Conservation (phyloP, 2,329 filamentous ascomycete species). For the Coccinonectria pachysandricola region DNA sequence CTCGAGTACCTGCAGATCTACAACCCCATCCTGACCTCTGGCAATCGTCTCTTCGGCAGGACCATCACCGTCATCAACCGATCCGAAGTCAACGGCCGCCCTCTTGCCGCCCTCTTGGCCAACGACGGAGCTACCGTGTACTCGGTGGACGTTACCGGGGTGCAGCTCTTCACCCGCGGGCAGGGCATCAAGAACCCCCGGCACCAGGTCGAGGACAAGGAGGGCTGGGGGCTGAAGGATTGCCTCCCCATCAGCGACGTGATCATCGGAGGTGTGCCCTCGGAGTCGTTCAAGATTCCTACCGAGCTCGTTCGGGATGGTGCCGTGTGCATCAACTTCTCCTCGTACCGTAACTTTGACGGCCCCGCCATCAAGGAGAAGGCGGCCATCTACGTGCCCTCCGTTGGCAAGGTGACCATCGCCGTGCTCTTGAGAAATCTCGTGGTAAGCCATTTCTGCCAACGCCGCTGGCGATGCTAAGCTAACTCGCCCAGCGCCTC, state of each 20-base stretch:
- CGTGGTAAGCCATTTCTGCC: slow-evolving; percentile 48
- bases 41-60: slow-evolving; percentile 85
- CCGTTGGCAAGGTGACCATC: slow-evolving; percentile 96
- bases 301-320: slow-evolving; percentile 75
- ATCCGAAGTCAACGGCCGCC: slow-evolving; percentile 88
- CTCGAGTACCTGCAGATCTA: slow-evolving; percentile 93
- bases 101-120: slow-evolving; percentile 81
- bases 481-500: slow-evolving; percentile 32
- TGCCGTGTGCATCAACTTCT: slow-evolving; percentile 98
- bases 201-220: slow-evolving; percentile 79
- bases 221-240: slow-evolving; percentile 68
- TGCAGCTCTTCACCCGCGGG: slow-evolving; percentile 86
- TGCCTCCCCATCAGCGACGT: slow-evolving; percentile 85
- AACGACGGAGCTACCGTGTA: slow-evolving; percentile 96
- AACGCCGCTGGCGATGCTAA: too few species aligned
- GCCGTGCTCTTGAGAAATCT: slow-evolving; percentile 82
- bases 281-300: slow-evolving; percentile 82
- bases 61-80: slow-evolving; percentile 95
- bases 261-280: slow-evolving; percentile 85
- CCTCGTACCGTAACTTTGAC: slow-evolving; percentile 88
- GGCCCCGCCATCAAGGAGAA: slow-evolving; percentile 81
- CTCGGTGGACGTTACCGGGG: slow-evolving; percentile 83
- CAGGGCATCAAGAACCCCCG: slow-evolving; percentile 74
- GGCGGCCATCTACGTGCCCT: slow-evolving; percentile 92
- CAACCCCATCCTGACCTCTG: slow-evolving; percentile 86